phyloP scores from a whole-genome alignment of 2,329 filamentous ascomycete genomes.

The Xylariomycetidae sp. region DNA sequence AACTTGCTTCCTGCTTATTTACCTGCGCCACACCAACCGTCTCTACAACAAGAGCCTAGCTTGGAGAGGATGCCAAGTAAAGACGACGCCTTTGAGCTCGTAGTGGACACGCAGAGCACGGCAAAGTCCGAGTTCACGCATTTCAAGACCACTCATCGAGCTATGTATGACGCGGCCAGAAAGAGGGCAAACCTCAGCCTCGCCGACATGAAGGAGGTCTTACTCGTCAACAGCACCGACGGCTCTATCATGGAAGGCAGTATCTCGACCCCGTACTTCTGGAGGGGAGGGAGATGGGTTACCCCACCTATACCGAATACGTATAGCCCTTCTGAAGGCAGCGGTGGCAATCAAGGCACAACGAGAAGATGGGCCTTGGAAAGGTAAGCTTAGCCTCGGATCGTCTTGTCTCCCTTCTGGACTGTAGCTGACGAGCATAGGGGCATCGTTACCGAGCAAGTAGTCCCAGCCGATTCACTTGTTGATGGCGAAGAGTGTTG shows the following conservation, averaged over 20 bases:
- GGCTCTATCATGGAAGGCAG: slow-evolving; percentile 80
- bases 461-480: slow-evolving; percentile 56
- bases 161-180: slow-evolving; percentile 68
- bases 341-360: slow-evolving; percentile 79
- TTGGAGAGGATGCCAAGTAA: slow-evolving; percentile 14
- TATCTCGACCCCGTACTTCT: slow-evolving; percentile 78
- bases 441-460: slow-evolving; percentile 60
- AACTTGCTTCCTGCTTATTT: slow-evolving; percentile 56
- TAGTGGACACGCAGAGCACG: slow-evolving; percentile 40
- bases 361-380: slow-evolving; percentile 80
- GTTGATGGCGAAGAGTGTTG: slow-evolving; percentile 73
- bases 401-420: background rate
- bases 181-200: slow-evolving; percentile 50
- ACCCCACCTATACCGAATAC: slow-evolving; percentile 62
- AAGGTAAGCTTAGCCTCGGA: too few species aligned
- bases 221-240: slow-evolving; percentile 60
- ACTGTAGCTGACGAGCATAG: slow-evolving; percentile 26
- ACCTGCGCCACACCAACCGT: slow-evolving; percentile 35
- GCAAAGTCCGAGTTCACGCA: slow-evolving; percentile 63
- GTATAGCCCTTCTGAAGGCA: slow-evolving; percentile 37
- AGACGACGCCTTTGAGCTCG: slow-evolving; percentile 35
- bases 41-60: slow-evolving; percentile 9
- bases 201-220: slow-evolving; percentile 61
- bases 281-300: slow-evolving; percentile 67
- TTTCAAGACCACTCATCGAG: slow-evolving; percentile 77